A percentile compares a stretch with the other conserved stretches of the same genome.
Evolutionary conservation across 345 rosid species (phyloP).

Genomic region (Iberis pinnata): DNA sequence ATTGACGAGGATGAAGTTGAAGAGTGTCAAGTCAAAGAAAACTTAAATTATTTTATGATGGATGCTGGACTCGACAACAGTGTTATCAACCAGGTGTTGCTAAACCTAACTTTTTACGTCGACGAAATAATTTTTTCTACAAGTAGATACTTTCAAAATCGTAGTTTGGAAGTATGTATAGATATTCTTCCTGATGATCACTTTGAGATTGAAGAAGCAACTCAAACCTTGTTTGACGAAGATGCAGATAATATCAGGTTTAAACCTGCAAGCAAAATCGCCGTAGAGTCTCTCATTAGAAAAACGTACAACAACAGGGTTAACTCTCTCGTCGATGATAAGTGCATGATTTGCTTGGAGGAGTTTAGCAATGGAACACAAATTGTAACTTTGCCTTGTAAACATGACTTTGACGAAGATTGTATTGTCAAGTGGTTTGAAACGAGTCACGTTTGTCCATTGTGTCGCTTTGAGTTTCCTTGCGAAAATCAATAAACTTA

Average conservation of each 20-base stretch:
- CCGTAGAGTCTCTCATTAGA: not conserved
- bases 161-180: not conserved
- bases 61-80: not conserved
- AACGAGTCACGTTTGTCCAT: slow-evolving; percentile 2
- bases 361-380: not conserved
- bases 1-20: not conserved
- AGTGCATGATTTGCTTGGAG: slow-evolving; percentile 6
- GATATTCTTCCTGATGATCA: no score
- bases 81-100: not conserved
- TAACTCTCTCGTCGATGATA: no score
- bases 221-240: not conserved
- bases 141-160: not conserved
- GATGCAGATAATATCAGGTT: not conserved
- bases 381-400: slow-evolving; percentile 5
- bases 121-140: not conserved
- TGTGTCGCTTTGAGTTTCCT: slow-evolving; percentile 7
- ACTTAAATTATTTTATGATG: slow-evolving; percentile 9
- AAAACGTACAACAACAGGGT: not conserved
- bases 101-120: not conserved
- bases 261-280: not conserved
- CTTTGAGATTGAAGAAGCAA: not conserved
- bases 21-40: slow-evolving; percentile 5
- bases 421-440: slow-evolving; percentile 9
- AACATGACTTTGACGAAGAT: slow-evolving; percentile 9
- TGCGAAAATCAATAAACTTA: not conserved